Evolutionary conservation across 495 filamentous ascomycete species (phyloP).

Genomic region (Penicillium canariense): DNA sequence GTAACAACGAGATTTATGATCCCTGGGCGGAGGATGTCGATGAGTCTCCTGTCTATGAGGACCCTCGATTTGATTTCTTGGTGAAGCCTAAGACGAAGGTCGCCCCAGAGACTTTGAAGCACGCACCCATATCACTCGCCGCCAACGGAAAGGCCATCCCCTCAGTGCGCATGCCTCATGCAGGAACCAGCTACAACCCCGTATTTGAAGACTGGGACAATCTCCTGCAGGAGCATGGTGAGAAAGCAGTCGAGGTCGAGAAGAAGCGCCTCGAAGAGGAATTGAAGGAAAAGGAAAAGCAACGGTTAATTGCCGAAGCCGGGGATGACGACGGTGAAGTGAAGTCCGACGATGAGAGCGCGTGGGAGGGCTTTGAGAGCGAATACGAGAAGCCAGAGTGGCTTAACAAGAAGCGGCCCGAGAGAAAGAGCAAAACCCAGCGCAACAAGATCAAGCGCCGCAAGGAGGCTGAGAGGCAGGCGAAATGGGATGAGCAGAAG

Average conservation of each 20-base stretch:
- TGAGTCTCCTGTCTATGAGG: constrained; percentile 39
- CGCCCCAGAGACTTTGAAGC: constrained; percentile 72
- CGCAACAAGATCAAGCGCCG: constrained; percentile 81
- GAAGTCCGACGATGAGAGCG: constrained; percentile 79
- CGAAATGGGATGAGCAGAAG: constrained; percentile 66
- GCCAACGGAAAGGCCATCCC: constrained; percentile 74
- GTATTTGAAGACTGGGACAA: constrained; percentile 77
- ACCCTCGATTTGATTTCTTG: constrained; percentile 59
- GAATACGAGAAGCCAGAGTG: constrained; percentile 61
- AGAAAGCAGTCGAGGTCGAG: constrained; percentile 76
- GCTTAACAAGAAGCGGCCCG: constrained; percentile 66
- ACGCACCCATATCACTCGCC: constrained; percentile 74
- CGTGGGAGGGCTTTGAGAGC: constrained; percentile 82
- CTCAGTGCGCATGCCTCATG: constrained; percentile 73
- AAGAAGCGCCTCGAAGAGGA: constrained; percentile 68
- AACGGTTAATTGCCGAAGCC: constrained; percentile 54
- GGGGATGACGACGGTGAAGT: constrained; percentile 65
- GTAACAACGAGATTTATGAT: constrained; percentile 61
- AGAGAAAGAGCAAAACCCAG: constrained; percentile 81
- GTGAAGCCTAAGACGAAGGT: constrained; percentile 60
- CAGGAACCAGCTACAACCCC: constrained; percentile 89
- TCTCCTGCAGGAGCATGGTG: constrained; percentile 68
- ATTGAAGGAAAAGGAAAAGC: constrained; percentile 57
- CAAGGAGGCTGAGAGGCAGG: constrained; percentile 77
- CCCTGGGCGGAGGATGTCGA: constrained; percentile 64